Evolutionary conservation across 169 alveolate species (phyloP).

Genomic region (Amoebophrya sp.): DNA sequence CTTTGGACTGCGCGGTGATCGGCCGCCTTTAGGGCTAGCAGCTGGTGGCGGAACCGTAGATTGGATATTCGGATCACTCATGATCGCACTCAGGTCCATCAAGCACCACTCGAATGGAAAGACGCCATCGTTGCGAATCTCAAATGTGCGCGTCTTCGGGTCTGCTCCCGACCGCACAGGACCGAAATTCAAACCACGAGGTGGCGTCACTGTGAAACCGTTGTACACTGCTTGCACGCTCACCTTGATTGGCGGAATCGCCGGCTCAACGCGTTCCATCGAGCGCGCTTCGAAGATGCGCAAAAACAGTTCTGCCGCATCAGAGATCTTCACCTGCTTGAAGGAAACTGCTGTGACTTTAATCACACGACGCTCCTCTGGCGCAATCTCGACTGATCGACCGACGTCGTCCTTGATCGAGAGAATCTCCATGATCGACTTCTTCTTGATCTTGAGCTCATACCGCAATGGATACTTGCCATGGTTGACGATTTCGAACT

Average conservation of each 20-base stretch:
- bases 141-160: conserved; percentile 67
- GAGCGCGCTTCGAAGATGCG: conserved; percentile 74
- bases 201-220: conserved; percentile 76
- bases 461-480: conserved; percentile 77
- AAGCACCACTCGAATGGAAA: conserved; percentile 75
- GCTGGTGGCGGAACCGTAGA: conserved; percentile 17
- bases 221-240: conserved; percentile 76
- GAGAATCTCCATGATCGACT: conserved; percentile 34
- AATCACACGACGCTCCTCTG: conserved; percentile 66
- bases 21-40: conserved; percentile 57
- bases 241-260: conserved; percentile 54
- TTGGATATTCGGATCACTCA: conserved; percentile 25
- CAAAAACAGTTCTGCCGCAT: conserved; percentile 68
- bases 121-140: conserved; percentile 83
- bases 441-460: conserved; percentile 53
- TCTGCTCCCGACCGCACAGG: conserved; percentile 67
- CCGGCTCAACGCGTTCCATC: conserved; percentile 65
- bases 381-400: conserved; percentile 42
- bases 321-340: conserved; percentile 63
- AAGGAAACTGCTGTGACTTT: conserved; percentile 61
- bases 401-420: conserved; percentile 38
- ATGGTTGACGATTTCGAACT: conserved; percentile 62
- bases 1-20: conserved; percentile 55
- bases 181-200: conserved; percentile 83
- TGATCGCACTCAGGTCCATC: conserved; percentile 55